Evolutionary conservation across 768 basidiomycete genomes (phyloP).

Genomic region (Dacryopinax spathularia): DNA sequence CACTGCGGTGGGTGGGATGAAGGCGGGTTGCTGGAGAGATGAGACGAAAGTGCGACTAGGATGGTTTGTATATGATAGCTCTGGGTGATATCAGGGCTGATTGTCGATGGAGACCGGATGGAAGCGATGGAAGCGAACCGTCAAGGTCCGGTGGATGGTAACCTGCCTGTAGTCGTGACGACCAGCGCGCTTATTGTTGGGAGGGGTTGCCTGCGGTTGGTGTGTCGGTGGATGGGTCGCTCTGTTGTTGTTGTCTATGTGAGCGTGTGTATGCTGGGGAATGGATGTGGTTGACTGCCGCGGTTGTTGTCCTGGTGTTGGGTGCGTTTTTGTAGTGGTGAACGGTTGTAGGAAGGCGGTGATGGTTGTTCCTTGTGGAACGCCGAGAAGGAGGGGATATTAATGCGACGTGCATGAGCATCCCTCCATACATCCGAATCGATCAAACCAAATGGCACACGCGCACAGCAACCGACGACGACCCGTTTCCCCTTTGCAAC

Average conservation of each 20-base stretch:
- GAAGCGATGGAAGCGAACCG: neutral
- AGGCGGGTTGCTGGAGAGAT: neutral
- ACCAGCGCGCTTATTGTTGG: conserved; percentile 5
- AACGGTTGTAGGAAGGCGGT: neutral
- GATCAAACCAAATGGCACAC: neutral
- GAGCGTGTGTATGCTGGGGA: neutral
- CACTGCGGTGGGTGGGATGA: neutral
- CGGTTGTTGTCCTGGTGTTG: neutral
- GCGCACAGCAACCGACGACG: neutral
- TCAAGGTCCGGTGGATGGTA: conserved; percentile 3
- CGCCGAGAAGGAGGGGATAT: neutral
- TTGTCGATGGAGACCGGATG: neutral
- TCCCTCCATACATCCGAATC: neutral
- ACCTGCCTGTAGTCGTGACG: conserved; percentile 4
- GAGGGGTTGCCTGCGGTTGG: neutral
- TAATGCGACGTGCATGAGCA: neutral
- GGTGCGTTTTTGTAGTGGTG: neutral
- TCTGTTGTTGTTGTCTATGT: neutral
- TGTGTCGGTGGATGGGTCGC: neutral
- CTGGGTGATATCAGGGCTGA: neutral
- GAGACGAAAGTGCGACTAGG: neutral
- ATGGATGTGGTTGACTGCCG: neutral
- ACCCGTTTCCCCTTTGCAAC: too few species aligned
- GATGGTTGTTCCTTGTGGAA: neutral
- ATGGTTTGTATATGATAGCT: neutral